Evolutionary conservation across 306 rosid species (phyloP).

Genomic region (Abrus precatorius): DNA sequence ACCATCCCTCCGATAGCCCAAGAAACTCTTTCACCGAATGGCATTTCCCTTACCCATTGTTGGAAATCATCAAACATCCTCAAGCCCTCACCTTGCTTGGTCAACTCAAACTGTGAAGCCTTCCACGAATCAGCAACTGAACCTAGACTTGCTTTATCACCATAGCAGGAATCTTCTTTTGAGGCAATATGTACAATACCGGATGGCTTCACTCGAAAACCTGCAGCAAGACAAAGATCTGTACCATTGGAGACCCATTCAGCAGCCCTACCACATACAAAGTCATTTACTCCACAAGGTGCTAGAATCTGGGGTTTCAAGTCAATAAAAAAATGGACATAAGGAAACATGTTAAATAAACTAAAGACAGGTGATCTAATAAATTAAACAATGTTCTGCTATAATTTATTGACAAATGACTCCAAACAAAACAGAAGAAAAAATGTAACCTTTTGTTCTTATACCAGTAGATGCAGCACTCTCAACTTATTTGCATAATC

Average conservation of each 20-base stretch:
- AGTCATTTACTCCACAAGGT: slow-evolving; percentile 97
- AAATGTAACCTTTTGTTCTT: slow-evolving; percentile 2
- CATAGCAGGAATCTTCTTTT: slow-evolving; percentile 74
- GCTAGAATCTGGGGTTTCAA: slow-evolving; percentile 77
- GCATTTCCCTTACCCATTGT: slow-evolving; percentile 68
- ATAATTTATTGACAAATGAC: slow-evolving; percentile 24
- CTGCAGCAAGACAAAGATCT: slow-evolving; percentile 89
- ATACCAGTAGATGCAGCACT: slow-evolving; percentile 13
- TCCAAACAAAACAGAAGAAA: background rate
- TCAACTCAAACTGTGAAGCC: slow-evolving; percentile 55
- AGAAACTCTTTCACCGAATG: slow-evolving; percentile 76
- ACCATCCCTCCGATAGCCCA: slow-evolving; percentile 99
- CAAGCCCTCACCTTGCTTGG: slow-evolving; percentile 50
- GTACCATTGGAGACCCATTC: slow-evolving; percentile 95
- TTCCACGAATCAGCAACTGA: slow-evolving; percentile 86
- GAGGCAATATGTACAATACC: slow-evolving; percentile 48
- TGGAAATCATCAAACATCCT: slow-evolving; percentile 65
- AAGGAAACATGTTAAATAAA: slow-evolving; percentile 23
- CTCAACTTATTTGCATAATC: slow-evolving; percentile 18
- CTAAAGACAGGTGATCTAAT: slow-evolving; percentile 23
- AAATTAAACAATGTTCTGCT: slow-evolving; percentile 26
- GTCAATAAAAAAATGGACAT: slow-evolving; percentile 43
- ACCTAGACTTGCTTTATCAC: slow-evolving; percentile 80
- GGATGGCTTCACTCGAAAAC: slow-evolving; percentile 68
- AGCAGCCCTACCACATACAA: slow-evolving; percentile 94